Evolutionary conservation across 2,329 filamentous ascomycete genomes (phyloP), one percentile per base, ranked within the genome.

Genomic region (Scortechinia acanthostroma): DNA sequence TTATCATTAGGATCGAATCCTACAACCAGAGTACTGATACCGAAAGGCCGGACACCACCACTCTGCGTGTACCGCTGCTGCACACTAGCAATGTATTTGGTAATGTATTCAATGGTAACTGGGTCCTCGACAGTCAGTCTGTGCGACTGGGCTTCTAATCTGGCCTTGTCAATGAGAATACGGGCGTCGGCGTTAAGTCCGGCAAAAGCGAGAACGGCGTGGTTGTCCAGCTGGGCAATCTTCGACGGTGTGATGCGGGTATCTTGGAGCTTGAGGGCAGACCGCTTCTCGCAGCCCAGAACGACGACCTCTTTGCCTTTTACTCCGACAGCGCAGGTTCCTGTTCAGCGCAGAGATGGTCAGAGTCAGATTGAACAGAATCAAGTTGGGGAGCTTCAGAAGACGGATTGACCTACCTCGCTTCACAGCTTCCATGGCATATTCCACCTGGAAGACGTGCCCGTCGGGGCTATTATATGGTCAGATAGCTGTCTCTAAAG

Each of bases 371-470:
- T 37, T 45, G 3, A 33, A 46, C 28, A 25, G 35, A 44, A 22
- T 19, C n/a, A n/a, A n/a, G 25, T 10, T 30, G 25, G 25, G 25
- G 10, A n/a, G 25, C n/a, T n/a, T n/a, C n/a, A n/a, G n/a, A n/a
- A n/a, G n/a, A n/a, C n/a, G n/a, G n/a, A n/a, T n/a, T n/a, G n/a
- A n/a, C 63, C 48, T 71, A 93, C 91, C 93, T 89, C 93, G 75
- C 77, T 98, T 98, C 55, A 98, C 93, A 55, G 93, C 93, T 73
- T 98, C 93, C 55, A 95, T 86, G 46, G 93, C 93, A 79, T 98
- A 98, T 77, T 98, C 93, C 60, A 98, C 93, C 71, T 98, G 93
- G 73, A 98, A 98, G 59, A 98, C 93, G 74, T 98, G 93, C 69
- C 93, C 93, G 71, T 98, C 93, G 60, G 93, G 93, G 80, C 91